Evolutionary conservation across 1,284 basidiomycete genomes (phyloP).

Genomic region (Puccinia horiana): DNA sequence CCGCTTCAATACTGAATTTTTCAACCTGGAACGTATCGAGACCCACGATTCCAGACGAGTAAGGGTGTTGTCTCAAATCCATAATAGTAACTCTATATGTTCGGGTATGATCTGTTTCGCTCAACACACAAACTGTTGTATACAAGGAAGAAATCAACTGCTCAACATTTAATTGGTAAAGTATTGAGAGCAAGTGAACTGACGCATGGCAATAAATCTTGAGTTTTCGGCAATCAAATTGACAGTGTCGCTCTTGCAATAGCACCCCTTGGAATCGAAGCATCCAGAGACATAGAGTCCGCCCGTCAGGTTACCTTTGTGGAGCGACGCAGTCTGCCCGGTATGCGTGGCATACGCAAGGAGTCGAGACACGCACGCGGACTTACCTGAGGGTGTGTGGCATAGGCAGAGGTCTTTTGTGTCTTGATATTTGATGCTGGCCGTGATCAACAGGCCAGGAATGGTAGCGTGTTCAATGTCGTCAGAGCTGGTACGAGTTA

Average conservation of each 20-base stretch:
- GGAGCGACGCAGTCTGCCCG: background rate
- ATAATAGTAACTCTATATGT: constrained; percentile 13
- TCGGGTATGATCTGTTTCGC: background rate
- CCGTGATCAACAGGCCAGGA: background rate
- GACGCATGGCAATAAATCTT: constrained; percentile 22
- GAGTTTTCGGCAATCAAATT: constrained; percentile 1
- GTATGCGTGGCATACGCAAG: constrained; percentile 16
- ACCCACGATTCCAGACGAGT: constrained; percentile 39
- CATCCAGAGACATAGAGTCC: background rate
- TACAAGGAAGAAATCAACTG: background rate
- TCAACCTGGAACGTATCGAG: constrained; percentile 24
- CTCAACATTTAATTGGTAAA: background rate
- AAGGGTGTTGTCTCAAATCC: constrained; percentile 36
- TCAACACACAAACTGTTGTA: constrained; percentile 4
- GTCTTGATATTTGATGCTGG: constrained; percentile 11
- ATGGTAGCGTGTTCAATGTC: background rate
- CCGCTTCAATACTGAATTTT: background rate
- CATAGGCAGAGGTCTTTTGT: constrained; percentile 6
- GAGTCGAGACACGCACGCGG: background rate
- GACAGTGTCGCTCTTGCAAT: background rate
- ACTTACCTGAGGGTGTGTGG: background rate
- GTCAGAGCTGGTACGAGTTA: background rate
- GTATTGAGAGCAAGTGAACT: background rate
- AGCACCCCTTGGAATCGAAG: background rate
- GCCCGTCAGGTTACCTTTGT: background rate